Evolutionary conservation across 2,329 filamentous ascomycete species (phyloP), one percentile per base, ranked within the genome.

Genomic region (Orbilia blumenaviensis): DNA sequence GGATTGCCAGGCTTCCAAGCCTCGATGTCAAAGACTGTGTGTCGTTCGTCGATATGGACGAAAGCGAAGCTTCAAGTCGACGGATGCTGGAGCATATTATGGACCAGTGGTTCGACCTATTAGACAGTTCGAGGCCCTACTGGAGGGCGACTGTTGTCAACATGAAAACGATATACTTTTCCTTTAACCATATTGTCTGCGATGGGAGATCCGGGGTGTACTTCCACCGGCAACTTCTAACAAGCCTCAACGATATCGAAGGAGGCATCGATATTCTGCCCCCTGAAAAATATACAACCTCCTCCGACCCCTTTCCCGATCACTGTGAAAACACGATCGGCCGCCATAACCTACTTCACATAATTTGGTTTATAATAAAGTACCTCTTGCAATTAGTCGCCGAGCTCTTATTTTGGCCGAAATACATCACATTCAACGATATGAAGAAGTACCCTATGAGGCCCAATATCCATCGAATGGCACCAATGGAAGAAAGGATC

Each of bases 121-220:
- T 36, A 7, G 64, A 67, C 25, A 23, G 38, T 8, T 67, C 64
- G 5, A 52, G 42, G 27, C 41, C 64, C 2, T 32, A 48, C 16
- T 67, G 52, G 64, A 67, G 42, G 23, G 52, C 41, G 2, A 67
- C 64, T 8, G 52, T 60, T 2, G 64, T 60, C 1, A 60, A 67
- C 23, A 67, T 48, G 50, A 38, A 48, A 21, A 67, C 64, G 0
- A 29, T 67, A 0, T 67, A 60, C 27, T 67, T 58, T n/a, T n/a
- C 50, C 1, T 67, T 67, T 16, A 67, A 67, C 21, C 52, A 67
- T 25, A 36, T 67, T 8, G 18, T 67, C n/a, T 58, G 63, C n/a
- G 63, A 67, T 14, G 63, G 63, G 5, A 41, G 50, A 21, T 67
- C 63, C 5, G 50, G 63, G 3, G 44, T 38, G 9, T 67, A 44